Base-by-base conservation (phyloP, 345 rosid species). In the Clausena lansium region DNA sequence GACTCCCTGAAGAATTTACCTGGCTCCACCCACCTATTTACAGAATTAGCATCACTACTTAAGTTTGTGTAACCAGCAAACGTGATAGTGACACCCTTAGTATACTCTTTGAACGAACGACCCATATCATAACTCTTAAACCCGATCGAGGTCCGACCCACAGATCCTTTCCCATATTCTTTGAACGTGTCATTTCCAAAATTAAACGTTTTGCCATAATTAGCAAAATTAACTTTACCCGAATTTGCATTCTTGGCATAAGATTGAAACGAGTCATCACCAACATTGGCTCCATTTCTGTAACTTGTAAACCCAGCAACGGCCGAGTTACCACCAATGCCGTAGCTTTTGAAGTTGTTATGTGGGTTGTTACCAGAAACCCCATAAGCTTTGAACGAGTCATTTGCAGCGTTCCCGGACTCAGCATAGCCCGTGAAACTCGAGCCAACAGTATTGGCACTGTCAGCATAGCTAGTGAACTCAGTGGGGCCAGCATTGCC, bases 1-100 rank as follows among this genome's bases (percentile, higher is more conserved):
- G 83, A 77, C 74, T 92, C 97, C 73, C 94, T 76, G 65, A 92
- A 92, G 83, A 92, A 92, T 74, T 88, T 89, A 20, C 97, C 97
- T 27, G 85, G 86, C 38, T 92, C 94, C 2, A 86, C 88, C 91
- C 88, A 84, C 65, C 36, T 80, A 66, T 81, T 79, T 50, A 9
- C 83, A 14, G 71, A 67, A 74, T 5, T 60, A 74, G 78, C 80
- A 70, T 77, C 24, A 9, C 27, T 50, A 59, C 58, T 78, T 39
- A 66, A 28, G 20, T 86, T 89, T 20, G 67, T 78, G 77, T 91
- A 91, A 10, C 77, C 79, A 2, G 88, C 65, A 64, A 91, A 91
- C 2, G 77, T 81, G n/a, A 86, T 86, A 2, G 77, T 78, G n/a
- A 86, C 86, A 2, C 89, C 89, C 50, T 84, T 73, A 8, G 65